Base-by-base conservation (phyloP, 257 asterid species). In the Rubia yunnanensis region DNA sequence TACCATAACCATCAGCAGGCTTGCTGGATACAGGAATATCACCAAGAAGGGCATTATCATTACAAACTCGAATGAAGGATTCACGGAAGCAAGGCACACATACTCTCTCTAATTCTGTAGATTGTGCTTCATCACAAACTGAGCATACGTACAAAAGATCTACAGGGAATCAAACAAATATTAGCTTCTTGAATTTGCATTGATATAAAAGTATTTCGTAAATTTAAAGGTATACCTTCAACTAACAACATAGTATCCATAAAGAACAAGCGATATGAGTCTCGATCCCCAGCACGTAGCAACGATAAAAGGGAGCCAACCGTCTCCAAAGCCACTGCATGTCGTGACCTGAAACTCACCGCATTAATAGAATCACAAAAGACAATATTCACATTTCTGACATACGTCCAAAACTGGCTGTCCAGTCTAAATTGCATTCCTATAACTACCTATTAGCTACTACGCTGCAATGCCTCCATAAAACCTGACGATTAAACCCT, bases 271-370 rank as follows among this genome's bases (percentile, higher is more conserved):
- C 99, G 83, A 77, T 83, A 92, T 5, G 89, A 88, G 79, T 83
- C 96, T 70, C 89, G 85, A 74, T 92, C 99, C 69, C 94, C 91
- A 7, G 85, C 71, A 38, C 96, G 96, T 63, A 92, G 88, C 80
- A 88, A 74, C 20, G 95, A 83, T 56, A 92, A 76, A 65, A 89
- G 84, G 64, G 94, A 77, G 50, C 91, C 91, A 62, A 92, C 70
- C 62, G 89, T 82, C 79, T 87, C 96, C 41, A 87, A 72, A 71
- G 89, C 73, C 71, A 70, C 83, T 49, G 87, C 94, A 54, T 83
- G 89, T 31, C 86, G 84, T 39, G 83, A 69, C 44, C 99, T 92
- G 81, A 54, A 80, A 38, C 39, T 41, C 32, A 70, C 20, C 5
- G 7, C n/a, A 41, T 41, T 11, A 41, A 41, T 5, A 14, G 14